A percentile compares a stretch with the other conserved stretches of the same genome.
Evolutionary conservation across 768 basidiomycete species (phyloP).

Genomic region (Boletus reticuloceps): DNA sequence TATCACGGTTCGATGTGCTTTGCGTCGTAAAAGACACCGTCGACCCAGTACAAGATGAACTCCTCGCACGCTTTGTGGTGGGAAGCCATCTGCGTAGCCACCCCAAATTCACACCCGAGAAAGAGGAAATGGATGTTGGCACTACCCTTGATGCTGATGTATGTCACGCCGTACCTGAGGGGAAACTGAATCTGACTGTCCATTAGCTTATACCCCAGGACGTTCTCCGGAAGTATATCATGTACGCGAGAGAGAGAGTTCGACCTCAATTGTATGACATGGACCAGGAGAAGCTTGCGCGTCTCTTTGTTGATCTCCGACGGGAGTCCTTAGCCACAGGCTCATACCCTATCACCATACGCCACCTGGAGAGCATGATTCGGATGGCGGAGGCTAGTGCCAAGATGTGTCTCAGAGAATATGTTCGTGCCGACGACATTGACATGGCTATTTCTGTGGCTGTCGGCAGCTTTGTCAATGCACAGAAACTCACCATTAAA

Average conservation of each 20-base stretch:
- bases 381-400: constrained; percentile 98
- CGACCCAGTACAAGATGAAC: constrained; percentile 95
- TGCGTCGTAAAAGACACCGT: constrained; percentile 98
- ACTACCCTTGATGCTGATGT: constrained; percentile 90
- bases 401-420: constrained; percentile 97
- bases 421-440: constrained; percentile 93
- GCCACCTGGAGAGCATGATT: constrained; percentile 98
- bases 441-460: constrained; percentile 96
- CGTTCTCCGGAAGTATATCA: constrained; percentile 94
- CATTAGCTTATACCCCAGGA: constrained; percentile 94
- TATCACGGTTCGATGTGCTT: constrained; percentile 96
- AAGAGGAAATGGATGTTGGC: constrained; percentile 92
- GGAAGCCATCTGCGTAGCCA: constrained; percentile 94
- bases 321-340: constrained; percentile 96
- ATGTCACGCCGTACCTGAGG: constrained; percentile 29
- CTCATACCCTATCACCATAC: constrained; percentile 98
- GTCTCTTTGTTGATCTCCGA: constrained; percentile 93
- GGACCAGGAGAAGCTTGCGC: constrained; percentile 92
- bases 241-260: constrained; percentile 95
- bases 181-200: constrained; percentile 9
- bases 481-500: constrained; percentile 98
- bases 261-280: constrained; percentile 91
- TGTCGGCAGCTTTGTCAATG: constrained; percentile 90
- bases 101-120: constrained; percentile 82
- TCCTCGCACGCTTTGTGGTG: constrained; percentile 96